These are phyloP conservation scores for Venturia carpophila DNA, from an alignment of 2,329 filamentous ascomycete genomes.

Conservation along the genomic window DNA sequence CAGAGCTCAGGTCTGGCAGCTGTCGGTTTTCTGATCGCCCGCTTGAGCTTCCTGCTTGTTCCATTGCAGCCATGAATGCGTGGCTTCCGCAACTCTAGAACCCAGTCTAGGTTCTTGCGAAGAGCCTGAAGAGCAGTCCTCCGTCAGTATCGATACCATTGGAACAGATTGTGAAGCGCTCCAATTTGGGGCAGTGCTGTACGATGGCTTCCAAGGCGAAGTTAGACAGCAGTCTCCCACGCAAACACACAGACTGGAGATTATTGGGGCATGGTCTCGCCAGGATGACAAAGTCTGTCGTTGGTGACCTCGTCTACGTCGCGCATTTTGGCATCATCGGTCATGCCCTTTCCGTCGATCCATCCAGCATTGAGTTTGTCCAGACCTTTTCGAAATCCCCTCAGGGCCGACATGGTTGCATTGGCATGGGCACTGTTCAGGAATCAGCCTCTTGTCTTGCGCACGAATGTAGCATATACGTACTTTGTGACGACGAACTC, in stretches of 20 bases:
- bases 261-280: neutral
- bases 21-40: neutral
- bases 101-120: neutral
- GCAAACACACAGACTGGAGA: neutral
- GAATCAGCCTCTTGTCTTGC: neutral
- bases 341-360: neutral
- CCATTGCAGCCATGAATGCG: neutral
- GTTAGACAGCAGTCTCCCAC: neutral
- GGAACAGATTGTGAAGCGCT: neutral
- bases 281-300: neutral
- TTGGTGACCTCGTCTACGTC: neutral
- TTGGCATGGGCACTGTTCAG: neutral
- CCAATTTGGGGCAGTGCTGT: conserved; percentile 3
- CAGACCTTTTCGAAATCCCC: neutral
- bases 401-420: neutral
- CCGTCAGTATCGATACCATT: neutral
- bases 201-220: neutral
- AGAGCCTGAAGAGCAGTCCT: neutral
- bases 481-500: conserved; percentile 4
- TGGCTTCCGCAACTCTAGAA: neutral
- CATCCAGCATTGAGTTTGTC: neutral
- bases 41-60: neutral
- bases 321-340: neutral
- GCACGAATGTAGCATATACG: neutral
- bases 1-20: neutral